phyloP scores from a whole-genome alignment of 2,329 filamentous ascomycete species.

The Apiospora kogelbergensis region DNA sequence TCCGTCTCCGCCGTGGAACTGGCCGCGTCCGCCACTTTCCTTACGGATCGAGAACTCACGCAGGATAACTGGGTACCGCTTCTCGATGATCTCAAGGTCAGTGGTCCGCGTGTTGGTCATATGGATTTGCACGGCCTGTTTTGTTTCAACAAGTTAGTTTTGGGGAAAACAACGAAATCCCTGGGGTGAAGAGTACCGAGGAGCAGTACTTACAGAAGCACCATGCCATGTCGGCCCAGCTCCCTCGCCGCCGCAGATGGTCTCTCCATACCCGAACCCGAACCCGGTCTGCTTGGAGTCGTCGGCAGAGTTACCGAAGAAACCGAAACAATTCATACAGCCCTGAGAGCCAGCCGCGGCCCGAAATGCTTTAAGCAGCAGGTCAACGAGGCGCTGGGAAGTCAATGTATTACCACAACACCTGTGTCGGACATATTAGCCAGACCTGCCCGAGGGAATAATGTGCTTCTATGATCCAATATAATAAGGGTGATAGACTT shows the following conservation, averaged over 20 bases:
- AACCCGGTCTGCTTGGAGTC: conserved; percentile 11
- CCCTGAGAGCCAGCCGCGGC: conserved; percentile 67
- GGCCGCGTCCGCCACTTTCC: conserved; percentile 58
- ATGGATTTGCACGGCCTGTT: conserved; percentile 64
- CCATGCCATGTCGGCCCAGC: conserved; percentile 67
- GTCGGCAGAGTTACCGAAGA: conserved; percentile 66
- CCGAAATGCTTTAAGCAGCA: conserved; percentile 23
- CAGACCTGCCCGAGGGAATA: neutral
- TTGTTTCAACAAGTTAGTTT: neutral
- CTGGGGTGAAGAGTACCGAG: neutral
- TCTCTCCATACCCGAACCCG: conserved; percentile 76
- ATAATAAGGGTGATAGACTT: no score
- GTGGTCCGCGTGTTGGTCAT: conserved; percentile 78
- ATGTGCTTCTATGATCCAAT: no score
- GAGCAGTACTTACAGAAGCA: conserved; percentile 42
- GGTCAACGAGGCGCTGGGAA: conserved; percentile 21
- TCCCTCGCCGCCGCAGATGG: conserved; percentile 69
- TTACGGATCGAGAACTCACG: conserved; percentile 60
- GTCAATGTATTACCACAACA: conserved; percentile 22
- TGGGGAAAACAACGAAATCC: neutral
- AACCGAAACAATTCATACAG: conserved; percentile 67
- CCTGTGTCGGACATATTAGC: neutral
- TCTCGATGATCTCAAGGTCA: conserved; percentile 70
- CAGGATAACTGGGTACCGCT: conserved; percentile 67
- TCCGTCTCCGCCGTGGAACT: conserved; percentile 64